Percentiles rank a stretch among this genome's conserved stretches.
phyloP scores from a whole-genome alignment of 2,329 filamentous ascomycete genomes.

The Pseudogymnoascus sp. region DNA sequence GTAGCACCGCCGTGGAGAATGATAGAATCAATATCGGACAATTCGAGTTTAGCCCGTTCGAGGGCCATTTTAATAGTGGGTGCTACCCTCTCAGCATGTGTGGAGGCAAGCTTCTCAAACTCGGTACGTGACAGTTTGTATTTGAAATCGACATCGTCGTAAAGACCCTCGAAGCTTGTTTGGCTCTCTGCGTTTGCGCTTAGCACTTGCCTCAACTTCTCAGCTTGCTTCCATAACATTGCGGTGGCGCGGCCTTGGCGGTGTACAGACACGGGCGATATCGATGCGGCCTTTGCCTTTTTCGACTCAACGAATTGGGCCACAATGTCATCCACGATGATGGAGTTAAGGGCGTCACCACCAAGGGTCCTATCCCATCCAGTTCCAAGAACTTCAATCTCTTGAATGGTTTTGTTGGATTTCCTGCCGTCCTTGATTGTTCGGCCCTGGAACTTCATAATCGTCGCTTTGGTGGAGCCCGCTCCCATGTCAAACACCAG shows the following conservation, averaged over 20 bases:
- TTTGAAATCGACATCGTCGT: conserved; percentile 87
- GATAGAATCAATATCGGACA: conserved; percentile 75
- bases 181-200: conserved; percentile 84
- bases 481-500: conserved; percentile 97
- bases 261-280: conserved; percentile 57
- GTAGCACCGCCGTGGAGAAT: conserved; percentile 89
- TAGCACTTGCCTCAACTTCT: conserved; percentile 77
- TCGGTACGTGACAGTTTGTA: conserved; percentile 76
- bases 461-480: conserved; percentile 82
- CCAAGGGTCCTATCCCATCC: conserved; percentile 88
- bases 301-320: conserved; percentile 66
- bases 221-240: conserved; percentile 88
- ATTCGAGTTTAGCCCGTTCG: conserved; percentile 61
- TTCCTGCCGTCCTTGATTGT: conserved; percentile 86
- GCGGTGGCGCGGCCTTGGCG: conserved; percentile 77
- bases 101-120: conserved; percentile 72
- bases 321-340: conserved; percentile 87
- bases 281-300: conserved; percentile 56
- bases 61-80: conserved; percentile 68
- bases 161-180: conserved; percentile 78
- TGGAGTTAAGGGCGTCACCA: conserved; percentile 78
- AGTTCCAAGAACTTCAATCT: conserved; percentile 79
- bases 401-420: conserved; percentile 94
- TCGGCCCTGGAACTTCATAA: conserved; percentile 83
- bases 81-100: conserved; percentile 61